phyloP scores from a whole-genome alignment of 2,329 filamentous ascomycete species.

The Escovopsis weberi region DNA sequence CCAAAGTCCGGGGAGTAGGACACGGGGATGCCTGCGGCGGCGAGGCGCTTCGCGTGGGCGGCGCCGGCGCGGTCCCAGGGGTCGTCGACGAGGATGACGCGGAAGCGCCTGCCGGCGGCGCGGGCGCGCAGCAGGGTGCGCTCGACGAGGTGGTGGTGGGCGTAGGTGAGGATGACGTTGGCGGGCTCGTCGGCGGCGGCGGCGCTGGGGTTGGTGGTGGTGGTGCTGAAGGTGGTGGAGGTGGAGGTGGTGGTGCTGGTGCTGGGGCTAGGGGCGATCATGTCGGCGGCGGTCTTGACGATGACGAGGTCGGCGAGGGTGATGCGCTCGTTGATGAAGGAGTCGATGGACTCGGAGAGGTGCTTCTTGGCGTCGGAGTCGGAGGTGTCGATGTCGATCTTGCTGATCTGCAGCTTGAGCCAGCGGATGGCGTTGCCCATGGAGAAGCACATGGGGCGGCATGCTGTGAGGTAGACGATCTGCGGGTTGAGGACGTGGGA shows the following conservation, averaged over 20 bases:
- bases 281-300: slow-evolving; percentile 55
- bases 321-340: slow-evolving; percentile 81
- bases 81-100: slow-evolving; percentile 72
- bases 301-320: slow-evolving; percentile 79
- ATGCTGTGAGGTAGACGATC: slow-evolving; percentile 87
- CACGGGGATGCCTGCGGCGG: slow-evolving; percentile 55
- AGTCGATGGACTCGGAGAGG: slow-evolving; percentile 70
- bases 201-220: too few species aligned
- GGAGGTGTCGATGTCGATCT: slow-evolving; percentile 72
- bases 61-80: slow-evolving; percentile 38
- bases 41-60: slow-evolving; percentile 53
- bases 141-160: slow-evolving; percentile 74
- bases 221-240: too few species aligned
- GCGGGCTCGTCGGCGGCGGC: too few species aligned
- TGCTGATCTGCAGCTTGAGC: slow-evolving; percentile 83
- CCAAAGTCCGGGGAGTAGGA: slow-evolving; percentile 67
- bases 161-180: slow-evolving; percentile 76
- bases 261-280: slow-evolving; percentile 50
- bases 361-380: slow-evolving; percentile 70
- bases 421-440: slow-evolving; percentile 96
- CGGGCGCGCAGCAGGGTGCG: slow-evolving; percentile 64
- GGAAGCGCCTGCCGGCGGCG: slow-evolving; percentile 56
- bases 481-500: slow-evolving; percentile 85
- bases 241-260: too few species aligned
- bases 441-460: slow-evolving; percentile 87